These are phyloP conservation scores for Hemileccinum rubropunctum DNA, from an alignment of 768 basidiomycete genomes.

Conservation along the genomic window DNA sequence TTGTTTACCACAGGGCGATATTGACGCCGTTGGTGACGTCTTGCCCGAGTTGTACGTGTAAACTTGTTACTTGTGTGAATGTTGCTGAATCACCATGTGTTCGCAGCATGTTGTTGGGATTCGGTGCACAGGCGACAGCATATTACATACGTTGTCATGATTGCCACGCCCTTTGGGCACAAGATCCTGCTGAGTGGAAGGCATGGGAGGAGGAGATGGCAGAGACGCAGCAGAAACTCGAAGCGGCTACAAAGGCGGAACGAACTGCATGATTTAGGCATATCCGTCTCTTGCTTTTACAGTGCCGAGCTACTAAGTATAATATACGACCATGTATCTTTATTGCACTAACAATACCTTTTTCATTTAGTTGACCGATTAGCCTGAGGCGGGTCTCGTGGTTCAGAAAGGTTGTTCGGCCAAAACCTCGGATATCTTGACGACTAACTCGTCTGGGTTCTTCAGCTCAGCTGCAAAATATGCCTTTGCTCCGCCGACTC, in stretches of 20 bases:
- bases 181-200: slow-evolving; percentile 35
- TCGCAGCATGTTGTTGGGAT: slow-evolving; percentile 41
- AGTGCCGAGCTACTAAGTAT: neutral
- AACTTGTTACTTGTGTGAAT: neutral
- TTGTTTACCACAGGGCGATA: slow-evolving; percentile 49
- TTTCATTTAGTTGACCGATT: neutral
- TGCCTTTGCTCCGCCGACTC: slow-evolving; percentile 44
- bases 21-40: slow-evolving; percentile 51
- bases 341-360: neutral
- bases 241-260: slow-evolving; percentile 4
- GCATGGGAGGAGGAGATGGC: slow-evolving; percentile 46
- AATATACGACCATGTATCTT: neutral
- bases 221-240: slow-evolving; percentile 36
- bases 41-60: slow-evolving; percentile 55
- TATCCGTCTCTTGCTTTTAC: neutral
- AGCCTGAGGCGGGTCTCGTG: too few species aligned
- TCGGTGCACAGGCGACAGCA: slow-evolving; percentile 33
- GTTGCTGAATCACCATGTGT: slow-evolving; percentile 8
- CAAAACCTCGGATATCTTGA: slow-evolving; percentile 50
- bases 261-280: neutral
- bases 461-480: slow-evolving; percentile 55
- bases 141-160: slow-evolving; percentile 53
- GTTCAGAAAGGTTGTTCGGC: slow-evolving; percentile 55
- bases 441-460: slow-evolving; percentile 43
- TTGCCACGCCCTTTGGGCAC: slow-evolving; percentile 39